Percentiles rank a stretch among this genome's conserved stretches.
phyloP scores from a whole-genome alignment of 805 yeast genomes.

The Saturnispora serradocipensis region DNA sequence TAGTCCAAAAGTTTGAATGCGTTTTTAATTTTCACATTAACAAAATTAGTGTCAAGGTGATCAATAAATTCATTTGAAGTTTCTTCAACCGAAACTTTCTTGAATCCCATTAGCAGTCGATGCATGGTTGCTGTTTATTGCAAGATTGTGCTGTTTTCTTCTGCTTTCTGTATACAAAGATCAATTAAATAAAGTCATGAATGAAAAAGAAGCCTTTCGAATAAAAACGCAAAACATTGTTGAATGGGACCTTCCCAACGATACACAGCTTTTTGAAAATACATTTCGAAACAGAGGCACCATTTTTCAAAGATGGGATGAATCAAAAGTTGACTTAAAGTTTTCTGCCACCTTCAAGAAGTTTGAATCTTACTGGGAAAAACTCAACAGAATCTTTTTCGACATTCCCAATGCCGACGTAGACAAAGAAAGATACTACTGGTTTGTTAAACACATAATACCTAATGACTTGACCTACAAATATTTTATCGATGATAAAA shows the following conservation, averaged over 20 bases:
- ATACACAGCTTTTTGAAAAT: background rate
- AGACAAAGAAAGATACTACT: background rate
- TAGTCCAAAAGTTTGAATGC: background rate
- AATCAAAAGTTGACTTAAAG: background rate
- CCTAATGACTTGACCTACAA: background rate
- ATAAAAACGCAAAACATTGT: background rate
- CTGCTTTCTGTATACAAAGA: too few relatives aligned
- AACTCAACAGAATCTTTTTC: background rate
- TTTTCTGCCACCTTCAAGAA: background rate
- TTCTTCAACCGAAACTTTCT: background rate
- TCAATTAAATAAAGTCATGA: background rate
- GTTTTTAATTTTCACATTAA: background rate
- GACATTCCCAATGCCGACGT: background rate
- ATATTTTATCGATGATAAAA: background rate
- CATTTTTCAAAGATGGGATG: background rate
- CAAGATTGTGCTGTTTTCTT: background rate
- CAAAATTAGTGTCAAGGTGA: too few relatives aligned
- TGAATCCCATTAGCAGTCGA: background rate
- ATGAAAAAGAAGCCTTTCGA: background rate
- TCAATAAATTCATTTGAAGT: background rate
- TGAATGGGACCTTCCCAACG: background rate
- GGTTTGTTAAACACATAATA: background rate
- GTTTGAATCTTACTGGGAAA: background rate
- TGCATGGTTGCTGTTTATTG: background rate
- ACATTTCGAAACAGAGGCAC: slow-evolving; percentile 1